Conservation (phyloP, 306 rosid genomes). For the Lagenaria siceraria region DNA sequence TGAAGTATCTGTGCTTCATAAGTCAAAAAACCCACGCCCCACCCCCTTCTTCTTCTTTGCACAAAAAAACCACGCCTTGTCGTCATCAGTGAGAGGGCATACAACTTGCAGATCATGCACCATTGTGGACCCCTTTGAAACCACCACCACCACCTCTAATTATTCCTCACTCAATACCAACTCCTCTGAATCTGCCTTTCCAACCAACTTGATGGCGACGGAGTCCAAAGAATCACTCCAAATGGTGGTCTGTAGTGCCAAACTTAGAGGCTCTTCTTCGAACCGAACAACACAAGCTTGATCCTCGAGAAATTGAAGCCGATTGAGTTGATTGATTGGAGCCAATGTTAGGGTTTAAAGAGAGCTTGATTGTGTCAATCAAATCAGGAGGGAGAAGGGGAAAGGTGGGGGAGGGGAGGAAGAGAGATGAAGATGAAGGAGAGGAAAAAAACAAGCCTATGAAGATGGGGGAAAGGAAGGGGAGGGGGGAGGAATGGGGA, state of each 20-base stretch:
- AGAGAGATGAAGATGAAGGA: too few species aligned
- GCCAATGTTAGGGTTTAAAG: slow-evolving; percentile 20
- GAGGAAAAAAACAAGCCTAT: too few species aligned
- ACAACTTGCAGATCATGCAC: too few species aligned
- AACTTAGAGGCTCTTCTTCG: slow-evolving; percentile 62
- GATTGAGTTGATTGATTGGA: not conserved
- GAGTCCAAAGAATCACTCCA: slow-evolving; percentile 19
- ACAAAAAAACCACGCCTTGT: too few species aligned
- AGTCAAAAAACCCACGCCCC: too few species aligned
- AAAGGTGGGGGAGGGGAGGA: slow-evolving; percentile 42
- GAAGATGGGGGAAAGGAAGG: too few species aligned
- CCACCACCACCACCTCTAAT: not conserved
- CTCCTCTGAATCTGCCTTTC: slow-evolving; percentile 20
- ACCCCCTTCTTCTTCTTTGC: too few species aligned
- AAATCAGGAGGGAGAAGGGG: slow-evolving; percentile 54
- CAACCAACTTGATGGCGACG: slow-evolving; percentile 32
- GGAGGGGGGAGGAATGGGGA: too few species aligned
- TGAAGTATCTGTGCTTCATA: too few species aligned
- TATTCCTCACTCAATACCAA: slow-evolving; percentile 55
- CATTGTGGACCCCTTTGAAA: too few species aligned
- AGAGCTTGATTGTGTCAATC: slow-evolving; percentile 44
- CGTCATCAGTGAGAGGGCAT: too few species aligned
- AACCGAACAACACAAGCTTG: slow-evolving; percentile 48
- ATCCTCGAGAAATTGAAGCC: slow-evolving; percentile 38
- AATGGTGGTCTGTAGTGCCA: slow-evolving; percentile 3